Conservation (phyloP, 2,329 filamentous ascomycete species). For the Colletotrichum cereale region DNA sequence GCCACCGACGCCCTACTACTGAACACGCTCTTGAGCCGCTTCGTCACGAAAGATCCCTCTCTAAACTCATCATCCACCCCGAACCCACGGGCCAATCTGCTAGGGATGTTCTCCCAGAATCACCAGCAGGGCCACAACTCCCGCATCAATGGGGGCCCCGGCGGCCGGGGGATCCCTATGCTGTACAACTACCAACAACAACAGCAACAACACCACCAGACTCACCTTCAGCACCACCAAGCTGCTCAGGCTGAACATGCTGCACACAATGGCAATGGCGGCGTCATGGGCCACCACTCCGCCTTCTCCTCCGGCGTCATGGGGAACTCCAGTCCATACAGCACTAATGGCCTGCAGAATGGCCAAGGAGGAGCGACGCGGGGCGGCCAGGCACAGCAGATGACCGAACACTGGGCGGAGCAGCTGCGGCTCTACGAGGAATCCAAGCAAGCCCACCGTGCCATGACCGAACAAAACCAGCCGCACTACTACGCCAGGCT, state of each 20-base stretch:
- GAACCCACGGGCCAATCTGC: slow-evolving; percentile 43
- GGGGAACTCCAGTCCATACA: slow-evolving; percentile 73
- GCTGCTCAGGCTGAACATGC: slow-evolving; percentile 70
- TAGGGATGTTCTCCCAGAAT: slow-evolving; percentile 80
- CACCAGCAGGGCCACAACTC: slow-evolving; percentile 80
- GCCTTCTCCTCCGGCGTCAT: slow-evolving; percentile 74
- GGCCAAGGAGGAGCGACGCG: slow-evolving; percentile 64
- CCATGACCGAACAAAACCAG: slow-evolving; percentile 75
- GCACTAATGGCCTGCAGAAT: slow-evolving; percentile 66
- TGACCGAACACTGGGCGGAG: slow-evolving; percentile 84
- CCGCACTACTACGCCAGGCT: slow-evolving; percentile 79
- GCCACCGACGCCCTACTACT: slow-evolving; percentile 53
- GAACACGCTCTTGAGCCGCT: slow-evolving; percentile 50
- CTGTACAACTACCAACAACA: slow-evolving; percentile 78
- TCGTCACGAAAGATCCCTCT: slow-evolving; percentile 47
- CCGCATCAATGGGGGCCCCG: slow-evolving; percentile 79
- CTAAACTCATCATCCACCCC: slow-evolving; percentile 43
- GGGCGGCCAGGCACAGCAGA: slow-evolving; percentile 63
- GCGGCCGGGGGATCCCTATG: slow-evolving; percentile 71
- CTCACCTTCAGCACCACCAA: slow-evolving; percentile 74
- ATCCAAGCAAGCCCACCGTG: slow-evolving; percentile 77
- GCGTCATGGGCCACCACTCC: slow-evolving; percentile 69
- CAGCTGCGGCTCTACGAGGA: slow-evolving; percentile 86
- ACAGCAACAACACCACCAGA: slow-evolving; percentile 71
- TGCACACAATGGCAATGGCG: slow-evolving; percentile 65